Conservation (phyloP, 306 rosid genomes). For the Lathyrus tuberosus region DNA sequence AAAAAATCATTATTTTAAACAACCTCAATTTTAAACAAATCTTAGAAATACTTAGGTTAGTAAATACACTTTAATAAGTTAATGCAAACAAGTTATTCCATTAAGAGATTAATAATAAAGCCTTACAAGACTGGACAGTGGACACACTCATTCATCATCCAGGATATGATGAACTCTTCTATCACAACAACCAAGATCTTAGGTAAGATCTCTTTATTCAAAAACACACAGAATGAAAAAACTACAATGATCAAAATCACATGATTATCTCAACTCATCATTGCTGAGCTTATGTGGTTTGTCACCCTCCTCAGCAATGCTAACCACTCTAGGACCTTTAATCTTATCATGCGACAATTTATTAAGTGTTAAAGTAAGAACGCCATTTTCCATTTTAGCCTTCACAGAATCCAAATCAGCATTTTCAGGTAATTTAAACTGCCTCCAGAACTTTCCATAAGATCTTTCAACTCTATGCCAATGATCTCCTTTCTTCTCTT, state of each 20-base stretch:
- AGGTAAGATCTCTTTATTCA: slow-evolving; percentile 40
- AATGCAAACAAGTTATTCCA: too few species aligned
- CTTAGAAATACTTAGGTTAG: too few species aligned
- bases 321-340: slow-evolving; percentile 58
- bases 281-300: slow-evolving; percentile 25
- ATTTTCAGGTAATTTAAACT: slow-evolving; percentile 62
- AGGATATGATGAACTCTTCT: neutral
- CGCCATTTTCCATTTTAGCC: slow-evolving; percentile 68
- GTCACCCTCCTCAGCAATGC: slow-evolving; percentile 48
- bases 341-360: slow-evolving; percentile 65
- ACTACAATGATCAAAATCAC: neutral
- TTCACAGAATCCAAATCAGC: slow-evolving; percentile 62
- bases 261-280: slow-evolving; percentile 47
- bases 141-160: slow-evolving; percentile 9
- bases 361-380: slow-evolving; percentile 53
- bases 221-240: neutral
- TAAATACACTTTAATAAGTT: too few species aligned
- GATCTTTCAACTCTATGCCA: slow-evolving; percentile 70
- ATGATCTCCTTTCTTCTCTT: slow-evolving; percentile 58
- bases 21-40: too few species aligned
- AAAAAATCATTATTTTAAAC: too few species aligned
- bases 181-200: slow-evolving; percentile 16
- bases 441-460: slow-evolving; percentile 72
- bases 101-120: too few species aligned
- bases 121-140: neutral